These are phyloP conservation scores for Aegle marmelos DNA, from an alignment of 345 rosid genomes.

Conservation along the genomic window DNA sequence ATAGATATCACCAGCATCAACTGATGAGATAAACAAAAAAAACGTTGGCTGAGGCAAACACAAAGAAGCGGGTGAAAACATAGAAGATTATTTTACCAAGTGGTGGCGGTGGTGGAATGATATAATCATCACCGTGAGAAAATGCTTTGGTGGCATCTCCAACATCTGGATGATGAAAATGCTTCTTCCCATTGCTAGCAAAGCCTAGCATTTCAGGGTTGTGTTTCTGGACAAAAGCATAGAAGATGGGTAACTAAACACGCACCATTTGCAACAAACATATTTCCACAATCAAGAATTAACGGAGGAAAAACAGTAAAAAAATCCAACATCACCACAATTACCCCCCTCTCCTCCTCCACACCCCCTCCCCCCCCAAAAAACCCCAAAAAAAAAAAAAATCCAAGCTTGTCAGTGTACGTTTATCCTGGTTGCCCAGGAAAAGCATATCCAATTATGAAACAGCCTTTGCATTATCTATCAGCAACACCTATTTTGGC, in stretches of 20 bases:
- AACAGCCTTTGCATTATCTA: background rate
- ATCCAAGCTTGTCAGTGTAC: background rate
- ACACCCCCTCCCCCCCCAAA: too few species aligned
- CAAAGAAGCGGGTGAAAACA: background rate
- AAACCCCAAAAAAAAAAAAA: background rate
- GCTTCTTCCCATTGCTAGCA: slow-evolving; percentile 13
- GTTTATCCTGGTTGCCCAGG: background rate
- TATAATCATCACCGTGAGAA: slow-evolving; percentile 17
- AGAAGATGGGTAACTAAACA: background rate
- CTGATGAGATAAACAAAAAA: background rate
- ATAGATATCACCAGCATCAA: background rate
- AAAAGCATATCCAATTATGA: background rate
- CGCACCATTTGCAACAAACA: background rate
- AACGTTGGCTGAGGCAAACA: background rate
- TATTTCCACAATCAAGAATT: background rate
- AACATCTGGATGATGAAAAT: slow-evolving; percentile 9
- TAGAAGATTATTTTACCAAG: slow-evolving; percentile 43
- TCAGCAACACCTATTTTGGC: background rate
- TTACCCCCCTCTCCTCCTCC: too few species aligned
- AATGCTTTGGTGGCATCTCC: slow-evolving; percentile 12
- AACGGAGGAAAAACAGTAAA: background rate
- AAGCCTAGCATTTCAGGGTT: slow-evolving; percentile 11
- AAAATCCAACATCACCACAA: background rate
- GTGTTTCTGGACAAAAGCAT: slow-evolving; percentile 28
- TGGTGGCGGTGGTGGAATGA: slow-evolving; percentile 57